phyloP scores from a whole-genome alignment of 108 stramenopile species.

The Skeletonema costatum region DNA sequence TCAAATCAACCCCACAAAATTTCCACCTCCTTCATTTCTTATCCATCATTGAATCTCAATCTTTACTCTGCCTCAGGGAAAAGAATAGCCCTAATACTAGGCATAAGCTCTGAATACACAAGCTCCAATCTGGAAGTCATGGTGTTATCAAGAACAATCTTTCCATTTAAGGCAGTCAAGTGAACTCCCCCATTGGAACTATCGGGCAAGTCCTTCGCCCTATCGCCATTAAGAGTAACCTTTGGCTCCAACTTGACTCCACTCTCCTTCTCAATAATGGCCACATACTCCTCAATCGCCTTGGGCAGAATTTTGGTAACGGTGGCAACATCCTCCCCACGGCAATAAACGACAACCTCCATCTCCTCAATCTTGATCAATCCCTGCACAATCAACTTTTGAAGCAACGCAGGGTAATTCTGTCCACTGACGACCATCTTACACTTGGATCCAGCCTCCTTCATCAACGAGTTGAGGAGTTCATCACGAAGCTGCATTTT shows the following conservation, averaged over 20 bases:
- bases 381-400: slow-evolving; percentile 97
- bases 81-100: slow-evolving; percentile 91
- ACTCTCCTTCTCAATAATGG: slow-evolving; percentile 92
- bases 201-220: slow-evolving; percentile 72
- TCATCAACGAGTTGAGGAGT: slow-evolving; percentile 79
- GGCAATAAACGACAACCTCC: slow-evolving; percentile 87
- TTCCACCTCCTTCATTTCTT: not conserved
- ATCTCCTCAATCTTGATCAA: slow-evolving; percentile 99
- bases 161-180: slow-evolving; percentile 88
- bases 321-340: slow-evolving; percentile 84
- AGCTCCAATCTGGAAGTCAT: slow-evolving; percentile 88
- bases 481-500: slow-evolving; percentile 97
- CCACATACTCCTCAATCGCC: slow-evolving; percentile 90
- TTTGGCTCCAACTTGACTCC: slow-evolving; percentile 81
- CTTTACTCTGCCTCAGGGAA: slow-evolving; percentile 73
- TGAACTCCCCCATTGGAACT: slow-evolving; percentile 90
- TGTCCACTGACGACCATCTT: slow-evolving; percentile 80
- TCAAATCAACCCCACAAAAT: not conserved
- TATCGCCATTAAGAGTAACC: slow-evolving; percentile 81
- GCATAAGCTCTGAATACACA: slow-evolving; percentile 94
- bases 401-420: slow-evolving; percentile 93
- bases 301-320: slow-evolving; percentile 77
- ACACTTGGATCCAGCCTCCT: slow-evolving; percentile 77
- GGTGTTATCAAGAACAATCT: slow-evolving; percentile 98
- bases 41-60: not conserved